Conservation (phyloP, 106 monocot genomes). For the Phalaenopsis aphrodite region DNA sequence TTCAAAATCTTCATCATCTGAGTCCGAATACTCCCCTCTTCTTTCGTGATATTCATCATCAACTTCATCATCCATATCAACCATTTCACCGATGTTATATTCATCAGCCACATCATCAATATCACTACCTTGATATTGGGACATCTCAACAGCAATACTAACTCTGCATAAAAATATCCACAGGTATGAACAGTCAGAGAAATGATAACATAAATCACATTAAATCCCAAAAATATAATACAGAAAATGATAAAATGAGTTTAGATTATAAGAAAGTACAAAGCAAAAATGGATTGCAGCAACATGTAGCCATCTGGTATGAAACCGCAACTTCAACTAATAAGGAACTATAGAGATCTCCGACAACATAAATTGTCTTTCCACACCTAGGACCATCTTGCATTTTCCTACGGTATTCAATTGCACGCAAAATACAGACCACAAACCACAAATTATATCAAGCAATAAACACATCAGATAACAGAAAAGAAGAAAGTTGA, state of each 20-base stretch:
- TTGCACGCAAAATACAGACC: neutral
- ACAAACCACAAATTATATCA: neutral
- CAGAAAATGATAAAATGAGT: neutral
- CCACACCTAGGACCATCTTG: neutral
- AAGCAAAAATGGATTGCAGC: neutral
- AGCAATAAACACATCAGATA: neutral
- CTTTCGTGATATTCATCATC: neutral
- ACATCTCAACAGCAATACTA: conserved; percentile 3
- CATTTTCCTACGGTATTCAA: neutral
- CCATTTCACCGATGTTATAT: neutral
- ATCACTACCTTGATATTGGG: conserved; percentile 5
- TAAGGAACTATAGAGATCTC: neutral
- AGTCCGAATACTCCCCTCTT: conserved; percentile 1
- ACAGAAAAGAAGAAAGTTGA: neutral
- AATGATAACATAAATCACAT: neutral
- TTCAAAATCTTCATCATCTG: conserved; percentile 1
- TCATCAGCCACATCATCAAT: conserved; percentile 6
- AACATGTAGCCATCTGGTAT: neutral
- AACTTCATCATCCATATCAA: conserved; percentile 3
- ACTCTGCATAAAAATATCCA: neutral
- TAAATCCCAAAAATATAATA: neutral
- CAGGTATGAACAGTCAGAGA: neutral
- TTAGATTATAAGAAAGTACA: neutral
- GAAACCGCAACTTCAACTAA: too few species aligned
- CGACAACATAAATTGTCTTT: neutral